phyloP scores from a whole-genome alignment of 768 basidiomycete species.

The Trichaptum fuscoviolaceum region DNA sequence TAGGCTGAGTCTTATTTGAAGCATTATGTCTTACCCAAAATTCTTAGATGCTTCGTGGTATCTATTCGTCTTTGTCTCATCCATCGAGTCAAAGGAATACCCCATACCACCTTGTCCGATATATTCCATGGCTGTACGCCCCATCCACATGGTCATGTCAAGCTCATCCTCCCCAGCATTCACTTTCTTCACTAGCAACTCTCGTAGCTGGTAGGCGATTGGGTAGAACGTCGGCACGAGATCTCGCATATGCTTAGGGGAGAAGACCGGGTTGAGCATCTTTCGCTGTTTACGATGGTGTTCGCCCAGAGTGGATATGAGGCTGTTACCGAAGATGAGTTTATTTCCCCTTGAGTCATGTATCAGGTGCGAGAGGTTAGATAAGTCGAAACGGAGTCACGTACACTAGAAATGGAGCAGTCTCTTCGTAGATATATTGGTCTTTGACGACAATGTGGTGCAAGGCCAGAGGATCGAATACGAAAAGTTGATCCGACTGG shows the following conservation, averaged over 20 bases:
- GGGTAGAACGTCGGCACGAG: conserved; percentile 22
- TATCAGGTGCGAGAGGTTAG: background rate
- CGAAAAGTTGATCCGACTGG: conserved; percentile 44
- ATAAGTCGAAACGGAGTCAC: background rate
- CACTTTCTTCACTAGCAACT: background rate
- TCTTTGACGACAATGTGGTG: conserved; percentile 15
- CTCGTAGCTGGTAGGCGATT: conserved; percentile 24
- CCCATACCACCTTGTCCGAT: conserved; percentile 30
- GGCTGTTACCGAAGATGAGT: conserved; percentile 32
- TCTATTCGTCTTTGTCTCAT: conserved; percentile 20
- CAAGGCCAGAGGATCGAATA: conserved; percentile 36
- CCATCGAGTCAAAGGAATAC: conserved; percentile 26
- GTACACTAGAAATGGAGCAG: conserved; percentile 8
- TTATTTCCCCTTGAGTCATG: conserved; percentile 6
- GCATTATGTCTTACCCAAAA: conserved; percentile 24
- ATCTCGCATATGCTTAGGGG: conserved; percentile 18
- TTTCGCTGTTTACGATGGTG: conserved; percentile 23
- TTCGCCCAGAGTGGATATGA: conserved; percentile 34
- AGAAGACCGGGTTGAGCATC: conserved; percentile 24
- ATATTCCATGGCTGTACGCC: conserved; percentile 30
- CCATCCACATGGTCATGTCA: conserved; percentile 28
- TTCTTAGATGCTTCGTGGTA: conserved; percentile 25
- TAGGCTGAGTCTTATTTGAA: background rate
- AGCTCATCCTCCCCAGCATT: conserved; percentile 22
- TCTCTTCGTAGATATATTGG: conserved; percentile 13